Conservation (phyloP, 2,329 filamentous ascomycete genomes). For the Neodidymelliopsis sp. region DNA sequence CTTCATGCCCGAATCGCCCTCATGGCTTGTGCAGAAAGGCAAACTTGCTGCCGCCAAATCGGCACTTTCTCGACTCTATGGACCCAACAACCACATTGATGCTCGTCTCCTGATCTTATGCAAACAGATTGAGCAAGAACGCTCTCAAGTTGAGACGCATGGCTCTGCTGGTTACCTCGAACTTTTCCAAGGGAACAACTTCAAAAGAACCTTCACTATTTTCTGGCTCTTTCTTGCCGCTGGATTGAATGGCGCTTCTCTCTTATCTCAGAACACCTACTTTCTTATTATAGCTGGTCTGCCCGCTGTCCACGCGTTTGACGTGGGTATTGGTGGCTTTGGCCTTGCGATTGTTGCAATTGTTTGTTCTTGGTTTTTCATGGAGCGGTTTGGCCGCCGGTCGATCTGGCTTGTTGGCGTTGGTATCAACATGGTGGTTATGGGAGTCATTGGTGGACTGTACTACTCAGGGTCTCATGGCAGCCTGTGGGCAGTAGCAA, state of each 20-base stretch:
- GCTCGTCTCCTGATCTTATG: slow-evolving; percentile 7
- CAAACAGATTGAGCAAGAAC: slow-evolving; percentile 8
- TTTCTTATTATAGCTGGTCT: slow-evolving; percentile 16
- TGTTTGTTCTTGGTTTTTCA: slow-evolving; percentile 13
- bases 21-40: slow-evolving; percentile 11
- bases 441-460: slow-evolving; percentile 10
- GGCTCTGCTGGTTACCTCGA: slow-evolving; percentile 10
- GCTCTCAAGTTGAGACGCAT: slow-evolving; percentile 1
- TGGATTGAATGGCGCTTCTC: slow-evolving; percentile 14
- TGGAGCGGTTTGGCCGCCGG: slow-evolving; percentile 17
- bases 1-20: slow-evolving; percentile 17
- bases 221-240: slow-evolving; percentile 16
- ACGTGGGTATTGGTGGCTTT: slow-evolving; percentile 16
- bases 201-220: slow-evolving; percentile 16
- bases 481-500: slow-evolving; percentile 11
- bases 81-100: slow-evolving; percentile 8
- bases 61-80: slow-evolving; percentile 7
- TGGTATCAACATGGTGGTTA: slow-evolving; percentile 3
- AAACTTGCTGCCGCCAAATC: slow-evolving; percentile 9
- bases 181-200: slow-evolving; percentile 7
- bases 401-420: slow-evolving; percentile 14
- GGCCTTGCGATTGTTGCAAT: slow-evolving; percentile 15
- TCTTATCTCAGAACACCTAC: slow-evolving; percentile 13
- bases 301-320: slow-evolving; percentile 10
- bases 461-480: slow-evolving; percentile 5